Conservation (phyloP, 2,329 filamentous ascomycete species). For the Westerdykella sp. region DNA sequence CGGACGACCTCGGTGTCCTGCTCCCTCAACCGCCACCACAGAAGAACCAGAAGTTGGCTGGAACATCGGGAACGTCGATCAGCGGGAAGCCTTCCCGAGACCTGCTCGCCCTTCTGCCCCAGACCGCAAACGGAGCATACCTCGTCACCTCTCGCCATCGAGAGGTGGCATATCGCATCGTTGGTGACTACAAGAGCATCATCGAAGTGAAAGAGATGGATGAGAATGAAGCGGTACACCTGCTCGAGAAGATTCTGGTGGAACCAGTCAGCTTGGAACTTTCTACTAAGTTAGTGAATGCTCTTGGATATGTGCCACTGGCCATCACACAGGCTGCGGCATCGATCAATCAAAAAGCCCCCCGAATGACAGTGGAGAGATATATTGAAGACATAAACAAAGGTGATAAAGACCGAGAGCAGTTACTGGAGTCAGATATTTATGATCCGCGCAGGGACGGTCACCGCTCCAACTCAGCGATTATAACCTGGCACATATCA, state of each 20-base stretch:
- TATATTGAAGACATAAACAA: conserved; percentile 39
- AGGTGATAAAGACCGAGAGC: conserved; percentile 21
- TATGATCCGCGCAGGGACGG: conserved; percentile 22
- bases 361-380: conserved; percentile 3
- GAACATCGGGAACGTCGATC: too few species aligned
- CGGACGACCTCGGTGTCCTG: not conserved
- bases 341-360: conserved; percentile 17
- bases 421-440: conserved; percentile 8
- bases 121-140: conserved; percentile 9
- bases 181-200: conserved; percentile 8
- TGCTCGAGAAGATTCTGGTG: conserved; percentile 9
- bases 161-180: conserved; percentile 15
- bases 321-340: conserved; percentile 29
- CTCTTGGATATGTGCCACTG: conserved; percentile 29
- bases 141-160: conserved; percentile 10
- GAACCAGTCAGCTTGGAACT: not conserved
- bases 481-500: conserved; percentile 28
- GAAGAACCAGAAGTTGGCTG: too few species aligned
- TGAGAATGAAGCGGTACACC: conserved; percentile 7
- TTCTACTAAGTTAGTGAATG: conserved; percentile 3
- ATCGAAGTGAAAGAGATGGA: conserved; percentile 10
- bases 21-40: not conserved
- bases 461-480: conserved; percentile 29
- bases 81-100: too few species aligned
- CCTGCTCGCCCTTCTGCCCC: conserved; percentile 9